Percentiles rank a stretch among this genome's conserved stretches.
Evolutionary conservation across 495 filamentous ascomycete species (phyloP).

Genomic region (Penicillium argentinense): DNA sequence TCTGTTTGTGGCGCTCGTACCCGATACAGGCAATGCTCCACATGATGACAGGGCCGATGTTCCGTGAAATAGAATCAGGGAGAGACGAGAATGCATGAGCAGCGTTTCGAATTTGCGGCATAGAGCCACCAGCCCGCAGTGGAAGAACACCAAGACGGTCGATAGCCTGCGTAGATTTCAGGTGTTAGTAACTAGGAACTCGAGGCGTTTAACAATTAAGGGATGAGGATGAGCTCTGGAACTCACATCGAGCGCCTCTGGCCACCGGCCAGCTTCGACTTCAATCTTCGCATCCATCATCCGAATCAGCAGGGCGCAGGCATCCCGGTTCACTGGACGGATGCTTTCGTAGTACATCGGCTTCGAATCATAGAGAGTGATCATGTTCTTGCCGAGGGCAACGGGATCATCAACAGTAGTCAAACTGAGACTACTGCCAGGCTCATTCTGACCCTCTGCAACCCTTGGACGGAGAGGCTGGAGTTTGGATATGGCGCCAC

Average conservation of each 20-base stretch:
- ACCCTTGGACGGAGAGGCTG: conserved; percentile 71
- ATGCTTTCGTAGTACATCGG: conserved; percentile 72
- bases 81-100: conserved; percentile 75
- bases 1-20: conserved; percentile 66
- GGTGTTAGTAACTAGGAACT: conserved; percentile 5
- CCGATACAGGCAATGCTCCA: conserved; percentile 89
- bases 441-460: conserved; percentile 27
- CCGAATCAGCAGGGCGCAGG: conserved; percentile 68
- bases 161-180: conserved; percentile 59
- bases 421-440: conserved; percentile 70
- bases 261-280: conserved; percentile 71
- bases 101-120: conserved; percentile 68
- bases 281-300: conserved; percentile 75
- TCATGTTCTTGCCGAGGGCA: conserved; percentile 75
- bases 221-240: too few species aligned
- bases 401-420: conserved; percentile 85
- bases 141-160: conserved; percentile 73
- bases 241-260: conserved; percentile 79
- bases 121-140: conserved; percentile 64
- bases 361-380: conserved; percentile 72
- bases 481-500: conserved; percentile 69
- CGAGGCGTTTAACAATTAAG: too few species aligned
- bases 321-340: conserved; percentile 61
- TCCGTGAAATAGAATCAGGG: conserved; percentile 74
- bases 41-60: conserved; percentile 83